Percentiles rank a stretch among this genome's conserved stretches.
Conservation (phyloP, 2,329 filamentous ascomycete species). For the Epichloe gansuensis region DNA sequence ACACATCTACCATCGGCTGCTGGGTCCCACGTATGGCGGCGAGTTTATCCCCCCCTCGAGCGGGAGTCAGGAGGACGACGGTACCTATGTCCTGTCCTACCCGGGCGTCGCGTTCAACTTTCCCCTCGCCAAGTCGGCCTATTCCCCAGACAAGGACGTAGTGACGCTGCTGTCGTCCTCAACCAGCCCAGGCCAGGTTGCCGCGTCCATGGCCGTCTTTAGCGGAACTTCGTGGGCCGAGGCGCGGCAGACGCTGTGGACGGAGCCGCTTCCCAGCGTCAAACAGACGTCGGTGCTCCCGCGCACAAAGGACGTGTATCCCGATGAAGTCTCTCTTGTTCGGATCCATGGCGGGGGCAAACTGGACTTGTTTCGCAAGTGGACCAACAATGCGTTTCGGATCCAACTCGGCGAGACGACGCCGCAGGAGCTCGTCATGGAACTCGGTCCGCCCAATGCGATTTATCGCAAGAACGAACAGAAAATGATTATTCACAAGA, state of each 20-base stretch:
- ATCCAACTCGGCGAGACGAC: constrained; percentile 76
- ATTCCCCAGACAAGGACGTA: constrained; percentile 66
- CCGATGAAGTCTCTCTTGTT: constrained; percentile 77
- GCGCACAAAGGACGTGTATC: constrained; percentile 64
- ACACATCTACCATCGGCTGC: constrained; percentile 84
- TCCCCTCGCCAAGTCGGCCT: constrained; percentile 58
- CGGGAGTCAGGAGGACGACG: constrained; percentile 37
- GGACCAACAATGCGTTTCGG: constrained; percentile 51
- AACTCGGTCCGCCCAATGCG: constrained; percentile 84
- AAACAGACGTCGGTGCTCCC: constrained; percentile 56
- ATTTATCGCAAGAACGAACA: constrained; percentile 88
- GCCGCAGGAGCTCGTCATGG: constrained; percentile 79
- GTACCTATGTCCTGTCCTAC: constrained; percentile 85
- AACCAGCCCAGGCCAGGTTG: constrained; percentile 59
- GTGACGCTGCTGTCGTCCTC: constrained; percentile 74
- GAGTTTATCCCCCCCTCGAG: constrained; percentile 69
- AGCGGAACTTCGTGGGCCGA: constrained; percentile 84
- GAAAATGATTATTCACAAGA: constrained; percentile 73
- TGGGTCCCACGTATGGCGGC: constrained; percentile 86
- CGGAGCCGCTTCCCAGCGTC: constrained; percentile 57
- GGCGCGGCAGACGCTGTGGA: constrained; percentile 64
- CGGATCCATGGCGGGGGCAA: constrained; percentile 65
- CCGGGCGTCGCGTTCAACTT: constrained; percentile 92
- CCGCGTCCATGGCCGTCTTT: constrained; percentile 82
- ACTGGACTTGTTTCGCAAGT: constrained; percentile 64